Conservation (phyloP, 1,139 yeast genomes). For the Hansenula sp. region DNA sequence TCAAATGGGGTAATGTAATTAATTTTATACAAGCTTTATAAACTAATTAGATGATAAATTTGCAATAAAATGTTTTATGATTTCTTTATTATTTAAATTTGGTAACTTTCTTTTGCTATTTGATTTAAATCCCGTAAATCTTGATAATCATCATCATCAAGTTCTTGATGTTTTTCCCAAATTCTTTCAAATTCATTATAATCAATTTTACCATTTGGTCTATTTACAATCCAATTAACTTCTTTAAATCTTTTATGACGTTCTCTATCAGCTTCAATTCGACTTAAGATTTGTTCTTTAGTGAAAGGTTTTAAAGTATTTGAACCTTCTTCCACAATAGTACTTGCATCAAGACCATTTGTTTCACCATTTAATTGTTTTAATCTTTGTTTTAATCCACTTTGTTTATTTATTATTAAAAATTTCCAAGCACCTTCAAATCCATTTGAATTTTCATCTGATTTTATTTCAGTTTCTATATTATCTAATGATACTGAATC, state of each 20-base stretch:
- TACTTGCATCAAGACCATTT: conserved; percentile 3
- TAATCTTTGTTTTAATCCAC: conserved; percentile 46
- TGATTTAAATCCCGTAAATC: conserved; percentile 52
- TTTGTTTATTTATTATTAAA: conserved; percentile 41
- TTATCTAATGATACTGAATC: conserved; percentile 3
- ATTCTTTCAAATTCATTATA: conserved; percentile 55
- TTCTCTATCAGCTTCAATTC: conserved; percentile 89
- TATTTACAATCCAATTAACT: conserved; percentile 61
- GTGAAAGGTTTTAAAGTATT: conserved; percentile 25
- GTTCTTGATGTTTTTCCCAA: conserved; percentile 48
- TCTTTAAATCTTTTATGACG: conserved; percentile 78
- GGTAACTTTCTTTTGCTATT: conserved; percentile 33
- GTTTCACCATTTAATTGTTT: neutral
- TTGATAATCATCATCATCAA: conserved; percentile 45
- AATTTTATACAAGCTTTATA: too few species aligned
- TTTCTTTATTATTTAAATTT: conserved; percentile 2
- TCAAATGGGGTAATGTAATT: neutral
- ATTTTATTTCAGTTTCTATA: conserved; percentile 2
- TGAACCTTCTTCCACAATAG: neutral
- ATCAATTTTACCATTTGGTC: conserved; percentile 40
- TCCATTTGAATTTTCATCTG: neutral
- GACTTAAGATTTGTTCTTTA: conserved; percentile 53
- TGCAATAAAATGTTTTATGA: too few species aligned
- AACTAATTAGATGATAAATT: too few species aligned
- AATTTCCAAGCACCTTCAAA: conserved; percentile 42